Conservation (phyloP, 2,329 filamentous ascomycete genomes). For the Pseudocercospora fuligena region DNA sequence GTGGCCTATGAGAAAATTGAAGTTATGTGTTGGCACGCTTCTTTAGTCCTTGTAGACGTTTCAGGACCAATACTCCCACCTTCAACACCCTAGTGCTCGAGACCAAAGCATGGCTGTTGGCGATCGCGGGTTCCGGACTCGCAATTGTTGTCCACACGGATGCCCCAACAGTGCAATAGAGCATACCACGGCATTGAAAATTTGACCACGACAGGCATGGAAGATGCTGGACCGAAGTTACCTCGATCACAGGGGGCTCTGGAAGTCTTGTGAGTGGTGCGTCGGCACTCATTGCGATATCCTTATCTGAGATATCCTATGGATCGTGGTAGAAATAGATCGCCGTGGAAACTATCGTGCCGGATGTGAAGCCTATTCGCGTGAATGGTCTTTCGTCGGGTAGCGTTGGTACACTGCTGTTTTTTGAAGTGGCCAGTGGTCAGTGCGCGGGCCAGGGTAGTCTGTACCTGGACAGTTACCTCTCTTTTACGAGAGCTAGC, state of each 20-base stretch:
- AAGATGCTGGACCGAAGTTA: background rate
- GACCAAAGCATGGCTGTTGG: too few relatives aligned
- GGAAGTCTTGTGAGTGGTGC: background rate
- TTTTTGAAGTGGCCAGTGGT: too few relatives aligned
- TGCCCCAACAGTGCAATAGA: background rate
- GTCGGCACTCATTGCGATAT: slow-evolving; percentile 1
- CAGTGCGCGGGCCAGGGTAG: too few relatives aligned
- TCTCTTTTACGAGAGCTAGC: too few relatives aligned
- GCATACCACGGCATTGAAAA: slow-evolving; percentile 6
- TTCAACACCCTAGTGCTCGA: background rate
- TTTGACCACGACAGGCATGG: background rate
- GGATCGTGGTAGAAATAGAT: slow-evolving; percentile 1
- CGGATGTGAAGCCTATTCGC: background rate
- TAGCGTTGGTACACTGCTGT: background rate
- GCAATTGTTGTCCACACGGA: background rate
- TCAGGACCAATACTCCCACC: too few relatives aligned
- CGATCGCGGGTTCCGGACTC: too few relatives aligned
- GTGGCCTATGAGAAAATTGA: background rate
- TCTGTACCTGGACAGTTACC: too few relatives aligned
- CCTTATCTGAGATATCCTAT: slow-evolving; percentile 3
- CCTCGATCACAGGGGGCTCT: background rate
- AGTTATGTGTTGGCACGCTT: background rate
- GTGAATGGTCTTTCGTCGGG: background rate
- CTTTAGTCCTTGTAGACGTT: too few relatives aligned
- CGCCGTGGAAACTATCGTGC: slow-evolving; percentile 1